Evolutionary conservation across 1,284 basidiomycete species (phyloP).

Genomic region (Melampsora abietis-canadensis): DNA sequence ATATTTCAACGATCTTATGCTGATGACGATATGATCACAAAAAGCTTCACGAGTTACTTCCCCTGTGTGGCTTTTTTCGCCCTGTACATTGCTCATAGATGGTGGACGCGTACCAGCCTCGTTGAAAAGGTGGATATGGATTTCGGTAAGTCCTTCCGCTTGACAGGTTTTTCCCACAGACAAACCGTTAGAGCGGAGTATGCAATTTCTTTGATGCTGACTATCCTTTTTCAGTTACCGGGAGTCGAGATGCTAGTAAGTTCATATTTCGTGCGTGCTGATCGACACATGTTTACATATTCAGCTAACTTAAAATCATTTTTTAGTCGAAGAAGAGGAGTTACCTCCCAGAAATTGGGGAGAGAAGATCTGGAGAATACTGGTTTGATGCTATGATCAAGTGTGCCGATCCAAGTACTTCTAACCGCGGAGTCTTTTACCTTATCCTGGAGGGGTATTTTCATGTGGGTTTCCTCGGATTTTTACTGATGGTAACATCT

Average conservation of each 20-base stretch:
- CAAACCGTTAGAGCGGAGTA: not conserved
- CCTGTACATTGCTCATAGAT: constrained; percentile 31
- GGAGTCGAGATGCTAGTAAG: constrained; percentile 34
- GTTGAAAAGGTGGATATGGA: constrained; percentile 35
- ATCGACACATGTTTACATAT: not conserved
- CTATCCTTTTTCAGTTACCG: constrained; percentile 22
- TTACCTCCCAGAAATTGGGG: constrained; percentile 30
- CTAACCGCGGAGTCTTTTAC: too few relatives aligned
- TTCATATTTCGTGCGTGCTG: not conserved
- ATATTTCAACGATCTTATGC: not conserved
- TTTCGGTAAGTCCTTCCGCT: constrained; percentile 24
- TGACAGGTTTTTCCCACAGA: not conserved
- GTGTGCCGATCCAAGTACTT: too few relatives aligned
- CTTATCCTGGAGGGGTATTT: too few relatives aligned
- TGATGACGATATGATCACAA: not conserved
- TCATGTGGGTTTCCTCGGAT: too few relatives aligned
- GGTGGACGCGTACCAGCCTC: constrained; percentile 37
- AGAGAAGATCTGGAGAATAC: constrained; percentile 31
- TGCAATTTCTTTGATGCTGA: not conserved
- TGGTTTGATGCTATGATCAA: not conserved
- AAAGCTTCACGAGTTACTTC: constrained; percentile 36
- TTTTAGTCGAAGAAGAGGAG: constrained; percentile 38
- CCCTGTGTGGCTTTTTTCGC: constrained; percentile 27
- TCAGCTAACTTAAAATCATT: not conserved
- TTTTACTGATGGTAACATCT: too few relatives aligned